Base-by-base conservation (phyloP, 2,329 filamentous ascomycete genomes). In the Setomelanomma holmii region DNA sequence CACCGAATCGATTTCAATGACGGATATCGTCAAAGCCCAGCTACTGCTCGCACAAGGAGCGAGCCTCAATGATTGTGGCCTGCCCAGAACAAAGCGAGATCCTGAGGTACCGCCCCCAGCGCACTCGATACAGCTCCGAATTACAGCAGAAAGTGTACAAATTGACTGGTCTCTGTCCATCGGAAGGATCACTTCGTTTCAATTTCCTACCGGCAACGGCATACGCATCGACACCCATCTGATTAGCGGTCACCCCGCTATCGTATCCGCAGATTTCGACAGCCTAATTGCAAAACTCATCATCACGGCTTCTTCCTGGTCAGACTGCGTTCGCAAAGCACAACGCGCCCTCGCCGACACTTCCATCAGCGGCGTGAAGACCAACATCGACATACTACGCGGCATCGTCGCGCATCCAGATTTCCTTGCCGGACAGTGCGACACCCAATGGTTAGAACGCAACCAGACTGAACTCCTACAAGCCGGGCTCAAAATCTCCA, bases 221-320 rank as follows among this genome's bases (percentile, higher is more conserved):
- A 74, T 86, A 11, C 72, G 84, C 17, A 75, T 86, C 2, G 84
- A 86, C 55, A 86, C 82, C 1, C 79, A 84, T 56, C 68, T 86
- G 1, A 71, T 78, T n/a, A 67, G 68, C 10, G 70, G 73, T 1
- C 70, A 73, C 1, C 66, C 75, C 0, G 71, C 78, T 0, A 67
- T 83, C 4, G 75, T 87, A 0, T 79, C 80, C 0, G 75, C 82
- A 1, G 80, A 85, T 30, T 86, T 85, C 57, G 84, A 87, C 66
- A 84, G 81, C 46, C 75, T 87, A 1, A 67, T 87, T 4, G 83
- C 83, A 4, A 87, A 87, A 55, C 74, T 87, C 50, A 82, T 86
- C 30, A 71, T 86, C 42, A 85, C 82, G 1, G 82, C 81, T 0
- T 67, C 76, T 0, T 79, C 73, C 6, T 87, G 84, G 82, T 61